Evolutionary conservation across 495 filamentous ascomycete species (phyloP), one percentile per base, ranked within the genome.

Genomic region (Letharia columbiana): DNA sequence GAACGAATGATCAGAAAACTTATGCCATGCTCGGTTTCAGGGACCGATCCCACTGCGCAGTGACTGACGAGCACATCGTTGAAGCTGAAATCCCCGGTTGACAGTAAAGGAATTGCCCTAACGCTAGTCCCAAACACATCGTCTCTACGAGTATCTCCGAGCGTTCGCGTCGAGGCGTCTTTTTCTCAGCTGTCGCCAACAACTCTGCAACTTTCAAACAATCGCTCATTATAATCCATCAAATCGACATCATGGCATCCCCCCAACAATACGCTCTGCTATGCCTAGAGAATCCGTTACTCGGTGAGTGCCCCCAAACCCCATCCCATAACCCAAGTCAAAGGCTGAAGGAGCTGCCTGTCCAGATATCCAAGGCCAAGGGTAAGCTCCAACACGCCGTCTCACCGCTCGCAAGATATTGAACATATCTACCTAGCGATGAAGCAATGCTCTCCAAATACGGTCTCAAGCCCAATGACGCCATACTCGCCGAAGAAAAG

Each of bases 211-310:
- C 60, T 62, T 60, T 5, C 31, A 40, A 7, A 2, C 9, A 44
- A 0, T 23, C 33, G 9, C 37, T 37, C 33, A 33, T 23, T 39
- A 33, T 23, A 17, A 41, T 37, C 10, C 45, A 49, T 44, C 12
- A 44, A 9, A 17, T 50, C 54, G 7, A 1, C 20, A 47, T 39
- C 42, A 94, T 93, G 90, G 81, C 89, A 66, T 74, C 87, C 69
- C 76, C 77, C 62, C 86, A 89, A 76, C 86, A 89, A 75, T 98
- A 88, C 80, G 81, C 87, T 76, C 86, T 98, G 67, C 80, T 96
- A 67, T 92, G 89, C 79, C 77, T 98, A 73, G 94, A 96, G 86
- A 98, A 98, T 77, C 94, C 94, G 75, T 84, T 98, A 70, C 88
- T 98, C 69, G 91, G 90, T 93, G 78, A 70, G 86, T 83, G 58